A percentile compares a stretch with the other conserved stretches of the same genome.
These are phyloP conservation scores for Mycena haematopus DNA, from an alignment of 768 basidiomycete species.

Conservation along the genomic window DNA sequence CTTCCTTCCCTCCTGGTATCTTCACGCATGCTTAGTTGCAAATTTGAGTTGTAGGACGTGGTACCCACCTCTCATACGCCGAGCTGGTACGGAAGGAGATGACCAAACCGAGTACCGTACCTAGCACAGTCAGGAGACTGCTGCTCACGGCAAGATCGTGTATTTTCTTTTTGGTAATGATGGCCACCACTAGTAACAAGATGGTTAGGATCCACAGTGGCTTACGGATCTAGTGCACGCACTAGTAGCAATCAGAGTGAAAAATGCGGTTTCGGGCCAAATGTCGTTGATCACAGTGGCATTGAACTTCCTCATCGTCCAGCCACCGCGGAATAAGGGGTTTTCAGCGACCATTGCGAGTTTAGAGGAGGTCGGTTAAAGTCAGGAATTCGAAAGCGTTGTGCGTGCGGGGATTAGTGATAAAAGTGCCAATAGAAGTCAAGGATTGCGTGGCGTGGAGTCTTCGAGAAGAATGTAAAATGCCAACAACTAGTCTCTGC, in stretches of 20 bases:
- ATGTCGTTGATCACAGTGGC: conserved; percentile 64
- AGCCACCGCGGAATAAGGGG: conserved; percentile 38
- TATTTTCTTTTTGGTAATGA: conserved; percentile 20
- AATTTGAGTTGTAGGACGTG: background rate
- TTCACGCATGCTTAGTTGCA: conserved; percentile 29
- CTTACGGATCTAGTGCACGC: conserved; percentile 23
- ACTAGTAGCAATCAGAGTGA: conserved; percentile 66
- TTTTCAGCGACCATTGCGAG: conserved; percentile 36
- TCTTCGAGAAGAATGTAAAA: conserved; percentile 15
- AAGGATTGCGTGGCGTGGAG: conserved; percentile 27
- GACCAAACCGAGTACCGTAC: conserved; percentile 75
- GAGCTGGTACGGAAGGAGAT: conserved; percentile 77
- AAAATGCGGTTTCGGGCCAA: conserved; percentile 70
- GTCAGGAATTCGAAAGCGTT: background rate
- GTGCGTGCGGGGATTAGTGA: background rate
- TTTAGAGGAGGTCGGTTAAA: background rate
- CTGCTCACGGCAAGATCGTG: conserved; percentile 21
- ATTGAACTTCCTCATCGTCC: conserved; percentile 44
- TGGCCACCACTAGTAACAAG: conserved; percentile 14
- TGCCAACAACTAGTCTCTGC: conserved; percentile 19
- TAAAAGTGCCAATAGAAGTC: conserved; percentile 19
- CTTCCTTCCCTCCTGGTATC: conserved; percentile 73
- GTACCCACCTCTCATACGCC: conserved; percentile 65
- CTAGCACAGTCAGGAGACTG: conserved; percentile 67
- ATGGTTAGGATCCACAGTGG: background rate